Percentiles rank a stretch among this genome's conserved stretches.
phyloP scores from a whole-genome alignment of 257 asterid species.

The Eustoma russellianum region DNA sequence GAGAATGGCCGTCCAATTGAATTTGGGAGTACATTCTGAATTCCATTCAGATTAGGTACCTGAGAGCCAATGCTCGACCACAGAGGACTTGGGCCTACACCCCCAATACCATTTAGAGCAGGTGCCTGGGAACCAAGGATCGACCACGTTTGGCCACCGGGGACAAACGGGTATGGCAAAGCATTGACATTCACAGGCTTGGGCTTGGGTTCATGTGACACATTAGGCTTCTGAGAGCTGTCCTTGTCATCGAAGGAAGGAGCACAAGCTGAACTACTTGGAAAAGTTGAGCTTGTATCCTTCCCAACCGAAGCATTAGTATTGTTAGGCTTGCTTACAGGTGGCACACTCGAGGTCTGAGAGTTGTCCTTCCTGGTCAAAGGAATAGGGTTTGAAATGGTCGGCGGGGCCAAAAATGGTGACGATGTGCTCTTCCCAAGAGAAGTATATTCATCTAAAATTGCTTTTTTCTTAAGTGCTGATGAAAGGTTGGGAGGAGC shows the following conservation, averaged over 20 bases:
- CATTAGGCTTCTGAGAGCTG: too few species aligned
- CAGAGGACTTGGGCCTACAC: too few species aligned
- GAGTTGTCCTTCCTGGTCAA: constrained; percentile 5
- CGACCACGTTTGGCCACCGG: neutral
- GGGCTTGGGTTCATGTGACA: neutral
- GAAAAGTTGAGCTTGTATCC: too few species aligned
- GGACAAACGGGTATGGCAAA: neutral
- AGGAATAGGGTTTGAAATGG: neutral
- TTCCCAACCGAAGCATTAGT: too few species aligned
- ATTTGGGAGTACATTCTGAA: too few species aligned
- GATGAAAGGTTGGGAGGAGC: too few species aligned
- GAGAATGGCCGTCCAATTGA: constrained; percentile 47
- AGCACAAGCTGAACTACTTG: too few species aligned
- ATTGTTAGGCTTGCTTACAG: neutral
- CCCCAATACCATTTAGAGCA: neutral
- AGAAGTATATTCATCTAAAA: too few species aligned
- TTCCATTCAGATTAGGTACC: constrained; percentile 4
- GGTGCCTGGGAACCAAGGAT: neutral
- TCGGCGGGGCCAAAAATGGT: neutral
- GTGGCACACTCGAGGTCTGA: neutral
- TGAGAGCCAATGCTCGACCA: constrained; percentile 3
- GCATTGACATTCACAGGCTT: neutral
- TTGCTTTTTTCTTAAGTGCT: too few species aligned
- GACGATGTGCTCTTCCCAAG: neutral
- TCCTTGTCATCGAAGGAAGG: too few species aligned